Evolutionary conservation across 768 basidiomycete genomes (phyloP), one percentile per base, ranked within the genome.

Genomic region (Agaricus blazei): DNA sequence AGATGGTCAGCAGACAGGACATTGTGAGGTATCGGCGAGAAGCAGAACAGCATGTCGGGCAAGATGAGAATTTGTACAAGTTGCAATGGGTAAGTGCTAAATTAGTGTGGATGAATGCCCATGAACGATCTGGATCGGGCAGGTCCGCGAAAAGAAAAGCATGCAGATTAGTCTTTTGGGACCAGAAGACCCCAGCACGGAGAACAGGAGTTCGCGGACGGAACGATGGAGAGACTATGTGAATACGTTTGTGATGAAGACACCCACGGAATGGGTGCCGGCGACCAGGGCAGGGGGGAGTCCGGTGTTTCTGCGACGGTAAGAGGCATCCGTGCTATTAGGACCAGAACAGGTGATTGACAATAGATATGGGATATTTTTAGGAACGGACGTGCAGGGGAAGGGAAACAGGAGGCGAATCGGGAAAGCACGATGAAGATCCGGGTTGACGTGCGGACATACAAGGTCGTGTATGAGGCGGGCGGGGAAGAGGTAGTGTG

Each of bases 21-120:
- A 75, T 86, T 55, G 81, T 91, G 58, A 79, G 84, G 58, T 92
- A 92, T 72, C 83, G 90, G 49, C 77, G 89, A 59, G 86, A 86
- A 68, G 90, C 89, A 24, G 90, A 93, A 67, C 79, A 77, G 48
- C 84, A 87, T 62, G 81, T 85, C 54, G 85, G 85, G 27, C 78
- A 79, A 51, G 89, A 90, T 61, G 88, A 90, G 60, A 83, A 88
- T 70, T 67, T 90, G 59, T 90, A 90, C 67, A 80, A 84, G 55
- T 67, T 93, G 15, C 83, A 90, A 75, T 92, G 88, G 89, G 90
- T 90, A 66, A 60, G 82, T 74, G 66, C 62, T 51, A 31, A 61
- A 60, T 43, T 45, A 47, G 57, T 43, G 36, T 48, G 15, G 29
- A 55, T 54, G 40, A 56, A 49, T 56, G 41, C 41, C 52, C 57